Evolutionary conservation across 495 filamentous ascomycete genomes (phyloP).

Genomic region (Wilcoxina mikolae): DNA sequence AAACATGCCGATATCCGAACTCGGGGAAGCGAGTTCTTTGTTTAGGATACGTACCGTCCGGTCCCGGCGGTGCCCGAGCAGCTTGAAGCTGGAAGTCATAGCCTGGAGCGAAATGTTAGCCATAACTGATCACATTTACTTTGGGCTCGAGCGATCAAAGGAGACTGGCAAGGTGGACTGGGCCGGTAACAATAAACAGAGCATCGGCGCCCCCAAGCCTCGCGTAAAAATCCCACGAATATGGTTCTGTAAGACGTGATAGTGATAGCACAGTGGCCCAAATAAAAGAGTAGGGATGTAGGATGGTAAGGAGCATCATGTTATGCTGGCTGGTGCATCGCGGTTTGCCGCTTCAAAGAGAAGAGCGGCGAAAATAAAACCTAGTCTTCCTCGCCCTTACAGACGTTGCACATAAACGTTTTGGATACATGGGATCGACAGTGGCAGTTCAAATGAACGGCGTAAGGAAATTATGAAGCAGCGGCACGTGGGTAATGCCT

Average conservation of each 20-base stretch:
- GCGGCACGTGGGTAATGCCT: neutral
- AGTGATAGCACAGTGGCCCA: no score
- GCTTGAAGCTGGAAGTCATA: neutral
- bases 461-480: neutral
- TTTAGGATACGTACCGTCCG: neutral
- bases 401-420: slow-evolving; percentile 4
- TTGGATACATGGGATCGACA: slow-evolving; percentile 8
- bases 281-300: no score
- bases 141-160: no score
- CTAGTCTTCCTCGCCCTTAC: no score
- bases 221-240: no score
- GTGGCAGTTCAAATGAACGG: neutral
- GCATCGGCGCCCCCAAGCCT: no score
- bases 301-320: no score
- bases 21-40: neutral
- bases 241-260: no score
- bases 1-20: neutral
- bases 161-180: no score
- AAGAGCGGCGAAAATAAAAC: neutral
- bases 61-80: neutral
- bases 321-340: neutral
- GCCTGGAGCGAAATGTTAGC: no score
- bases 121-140: no score
- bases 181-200: no score
- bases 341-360: neutral